Evolutionary conservation across 2,329 filamentous ascomycete species (phyloP), one percentile per base, ranked within the genome.

Genomic region (Cercospora sp.): DNA sequence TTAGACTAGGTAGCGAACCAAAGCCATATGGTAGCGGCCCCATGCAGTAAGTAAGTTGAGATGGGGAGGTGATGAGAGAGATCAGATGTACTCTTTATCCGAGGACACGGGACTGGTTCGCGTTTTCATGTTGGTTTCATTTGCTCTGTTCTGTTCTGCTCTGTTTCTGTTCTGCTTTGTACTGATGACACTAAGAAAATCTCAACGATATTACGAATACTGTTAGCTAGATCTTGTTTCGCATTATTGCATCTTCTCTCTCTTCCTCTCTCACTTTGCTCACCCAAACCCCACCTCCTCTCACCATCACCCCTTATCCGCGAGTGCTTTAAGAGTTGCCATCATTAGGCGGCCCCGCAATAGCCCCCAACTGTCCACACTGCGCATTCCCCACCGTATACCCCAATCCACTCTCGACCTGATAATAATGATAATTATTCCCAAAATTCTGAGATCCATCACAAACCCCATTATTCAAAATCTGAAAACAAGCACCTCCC

Each of bases 371-470:
- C 31, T 55, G 63, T 9, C 66, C 66, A 57, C 66, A 68, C 57
- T 65, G 66, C 23, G 30, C 62, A 45, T 68, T 68, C 2, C 66
- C 66, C 30, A 68, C 66, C 16, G 51, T 65, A 26, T 68, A 68
- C 6, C 62, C 62, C 31, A 20, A 7, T 3, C 58, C 40, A 3
- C 26, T 23, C 20, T 65, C 40, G 4, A 64, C 60, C n/a, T 60
- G 26, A 48, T 65, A 68, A 30, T 68, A 68, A 13, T 61, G 63
- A 31, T 53, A 65, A 9, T 20, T 36, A 28, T 68, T 63, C 3
- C 57, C 63, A 16, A 57, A 68, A 5, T 57, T 68, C 57, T 65
- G 62, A 2, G 31, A 7, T 1, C 23, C 6, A 13, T 65, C 58
- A 30, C 66, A 68, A 23, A 36, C 33, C 1, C 58, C 31, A 18